Base-by-base conservation (phyloP, 2,329 filamentous ascomycete species). In the Sarocladium oryzae region DNA sequence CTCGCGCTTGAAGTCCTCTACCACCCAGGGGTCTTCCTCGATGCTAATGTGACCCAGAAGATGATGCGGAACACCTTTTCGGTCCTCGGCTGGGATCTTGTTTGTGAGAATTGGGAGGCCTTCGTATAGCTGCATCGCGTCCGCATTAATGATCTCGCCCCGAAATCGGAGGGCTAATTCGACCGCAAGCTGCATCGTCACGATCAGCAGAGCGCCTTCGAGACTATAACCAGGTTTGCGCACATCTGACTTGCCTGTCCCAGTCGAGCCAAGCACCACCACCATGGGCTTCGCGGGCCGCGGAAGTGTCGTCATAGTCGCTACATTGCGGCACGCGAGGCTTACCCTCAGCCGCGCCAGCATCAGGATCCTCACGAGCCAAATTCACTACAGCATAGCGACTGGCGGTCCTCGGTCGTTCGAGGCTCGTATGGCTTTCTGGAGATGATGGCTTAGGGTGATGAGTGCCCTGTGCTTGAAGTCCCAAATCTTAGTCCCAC, bases 81-180 rank as follows among this genome's bases (percentile, higher is more conserved):
- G 84, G 65, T 97, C 92, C 18, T 82, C 76, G 1, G 63, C 50
- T 0, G 88, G 81, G 53, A 97, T 87, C 65, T 97, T 95, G 67
- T 99, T 99, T 23, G 93, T 99, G 59, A 97, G 92, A 56, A 97
- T 85, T 4, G 93, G 90, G 38, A 99, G 73, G 2, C 93, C 93
- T 50, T 81, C 79, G 67, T 99, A 99, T 70, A 99, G 84, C 66
- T 99, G 93, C 90, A 99, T 96, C 35, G 93, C 93, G 74, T 99
- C 93, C 43, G 89, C 89, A 64, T 99, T 99, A 70, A 99, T 90
- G 50, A 99, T 81, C 68, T 99, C 93, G 63, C 95, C 93, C 66
- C 93, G 85, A 69, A 90, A 91, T 20, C 78, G 81, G 37, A 77
- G 77, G 1, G 95, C 93, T 49, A 99, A 72, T 56, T 96, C 89